A percentile compares a stretch with the other conserved stretches of the same genome.
Conservation (phyloP, 495 filamentous ascomycete species). For the Tuber calosporum region DNA sequence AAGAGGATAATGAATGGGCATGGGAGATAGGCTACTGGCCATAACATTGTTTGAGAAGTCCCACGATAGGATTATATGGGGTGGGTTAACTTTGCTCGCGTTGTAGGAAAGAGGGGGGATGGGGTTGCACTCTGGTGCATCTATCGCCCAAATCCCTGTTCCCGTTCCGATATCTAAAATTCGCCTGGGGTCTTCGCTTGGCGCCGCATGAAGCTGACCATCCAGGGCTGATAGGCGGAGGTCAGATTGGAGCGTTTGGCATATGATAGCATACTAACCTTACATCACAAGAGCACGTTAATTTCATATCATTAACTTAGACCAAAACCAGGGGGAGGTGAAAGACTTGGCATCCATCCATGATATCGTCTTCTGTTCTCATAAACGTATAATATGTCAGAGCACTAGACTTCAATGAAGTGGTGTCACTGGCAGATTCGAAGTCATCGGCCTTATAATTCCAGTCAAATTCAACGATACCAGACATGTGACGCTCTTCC, state of each 20-base stretch:
- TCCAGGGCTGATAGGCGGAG: conserved; percentile 49
- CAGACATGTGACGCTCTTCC: background rate
- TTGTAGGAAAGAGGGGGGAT: background rate
- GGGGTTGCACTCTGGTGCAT: conserved; percentile 45
- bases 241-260: conserved; percentile 46
- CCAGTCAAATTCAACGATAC: conserved; percentile 13
- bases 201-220: conserved; percentile 52
- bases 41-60: no score
- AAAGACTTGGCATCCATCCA: conserved; percentile 22
- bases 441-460: background rate
- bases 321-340: background rate
- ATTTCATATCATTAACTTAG: background rate
- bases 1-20: no score
- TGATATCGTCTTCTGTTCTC: conserved; percentile 20
- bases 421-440: conserved; percentile 16
- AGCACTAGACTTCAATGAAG: conserved; percentile 16
- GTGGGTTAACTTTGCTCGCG: background rate
- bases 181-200: conserved; percentile 47
- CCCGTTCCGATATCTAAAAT: conserved; percentile 59
- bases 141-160: no score
- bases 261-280: conserved; percentile 25
- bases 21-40: no score
- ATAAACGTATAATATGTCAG: conserved; percentile 17
- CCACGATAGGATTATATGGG: no score
- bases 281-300: conserved; percentile 6